Percentiles rank a stretch among this genome's conserved stretches.
Conservation (phyloP, 2,329 filamentous ascomycete species). For the Verticillium dahliae region DNA sequence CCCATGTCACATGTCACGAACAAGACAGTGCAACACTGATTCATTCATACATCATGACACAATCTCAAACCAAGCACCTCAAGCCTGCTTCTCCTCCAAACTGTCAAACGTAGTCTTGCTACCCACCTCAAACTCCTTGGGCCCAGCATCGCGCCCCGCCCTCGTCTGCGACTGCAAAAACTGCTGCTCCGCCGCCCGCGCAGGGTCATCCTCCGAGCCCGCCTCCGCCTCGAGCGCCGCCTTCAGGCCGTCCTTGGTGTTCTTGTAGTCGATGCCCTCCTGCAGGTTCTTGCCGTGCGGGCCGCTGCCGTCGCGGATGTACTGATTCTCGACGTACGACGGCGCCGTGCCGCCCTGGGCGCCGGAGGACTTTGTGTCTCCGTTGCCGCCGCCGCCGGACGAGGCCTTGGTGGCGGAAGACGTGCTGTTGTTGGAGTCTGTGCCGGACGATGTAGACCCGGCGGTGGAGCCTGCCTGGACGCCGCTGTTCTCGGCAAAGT, state of each 20-base stretch:
- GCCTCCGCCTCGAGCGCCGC: slow-evolving; percentile 34
- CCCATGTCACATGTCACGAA: too few relatives aligned
- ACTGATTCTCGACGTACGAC: slow-evolving; percentile 28
- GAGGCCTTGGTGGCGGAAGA: slow-evolving; percentile 18
- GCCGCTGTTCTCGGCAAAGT: slow-evolving; percentile 53
- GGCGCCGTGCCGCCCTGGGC: slow-evolving; percentile 23
- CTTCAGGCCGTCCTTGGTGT: slow-evolving; percentile 26
- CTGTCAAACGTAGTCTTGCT: slow-evolving; percentile 22
- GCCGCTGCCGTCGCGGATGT: slow-evolving; percentile 20
- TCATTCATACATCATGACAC: not conserved
- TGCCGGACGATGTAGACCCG: not conserved
- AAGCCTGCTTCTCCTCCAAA: slow-evolving; percentile 16
- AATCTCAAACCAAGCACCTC: not conserved
- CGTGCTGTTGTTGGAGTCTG: slow-evolving; percentile 5
- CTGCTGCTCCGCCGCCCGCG: slow-evolving; percentile 34
- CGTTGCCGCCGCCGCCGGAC: slow-evolving; percentile 3
- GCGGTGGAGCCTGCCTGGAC: slow-evolving; percentile 22
- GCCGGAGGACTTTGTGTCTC: slow-evolving; percentile 2
- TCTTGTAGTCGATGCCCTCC: slow-evolving; percentile 25
- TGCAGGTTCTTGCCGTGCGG: slow-evolving; percentile 37
- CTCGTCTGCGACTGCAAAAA: slow-evolving; percentile 22
- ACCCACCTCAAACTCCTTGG: slow-evolving; percentile 17
- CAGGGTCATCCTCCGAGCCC: slow-evolving; percentile 41
- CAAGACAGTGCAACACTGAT: not conserved
- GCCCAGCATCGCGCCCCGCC: slow-evolving; percentile 16